phyloP scores from a whole-genome alignment of 2,329 filamentous ascomycete species.

The Colletotrichum sp. region DNA sequence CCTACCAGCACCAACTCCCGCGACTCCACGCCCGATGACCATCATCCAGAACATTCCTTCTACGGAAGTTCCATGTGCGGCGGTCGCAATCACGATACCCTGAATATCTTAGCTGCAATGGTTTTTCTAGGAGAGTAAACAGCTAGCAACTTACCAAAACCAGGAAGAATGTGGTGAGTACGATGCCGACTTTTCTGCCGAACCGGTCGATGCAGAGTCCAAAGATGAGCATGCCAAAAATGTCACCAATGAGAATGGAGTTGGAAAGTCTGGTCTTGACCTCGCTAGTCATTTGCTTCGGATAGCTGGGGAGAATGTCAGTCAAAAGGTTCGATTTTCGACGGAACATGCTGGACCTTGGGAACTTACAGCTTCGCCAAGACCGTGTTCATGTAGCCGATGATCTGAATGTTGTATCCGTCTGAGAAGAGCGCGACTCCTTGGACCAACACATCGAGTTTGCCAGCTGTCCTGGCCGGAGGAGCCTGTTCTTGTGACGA shows the following conservation, averaged over 20 bases:
- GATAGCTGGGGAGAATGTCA: slow-evolving; percentile 13
- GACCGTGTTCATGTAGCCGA: slow-evolving; percentile 36
- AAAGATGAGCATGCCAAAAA: slow-evolving; percentile 44
- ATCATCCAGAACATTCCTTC: slow-evolving; percentile 56
- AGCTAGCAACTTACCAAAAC: slow-evolving; percentile 29
- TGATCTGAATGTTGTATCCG: slow-evolving; percentile 38
- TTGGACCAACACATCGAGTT: slow-evolving; percentile 27
- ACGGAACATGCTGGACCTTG: no score
- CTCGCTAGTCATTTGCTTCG: slow-evolving; percentile 31
- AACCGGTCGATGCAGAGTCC: slow-evolving; percentile 49
- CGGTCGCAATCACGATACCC: slow-evolving; percentile 48
- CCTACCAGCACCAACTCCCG: slow-evolving; percentile 49
- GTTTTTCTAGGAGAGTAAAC: no score
- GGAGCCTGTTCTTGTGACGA: background rate
- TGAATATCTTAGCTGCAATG: no score
- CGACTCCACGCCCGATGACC: slow-evolving; percentile 50
- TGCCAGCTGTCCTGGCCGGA: background rate
- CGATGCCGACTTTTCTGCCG: slow-evolving; percentile 49
- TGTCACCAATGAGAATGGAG: slow-evolving; percentile 43
- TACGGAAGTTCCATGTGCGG: slow-evolving; percentile 44
- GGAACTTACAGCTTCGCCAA: slow-evolving; percentile 30
- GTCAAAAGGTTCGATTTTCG: background rate
- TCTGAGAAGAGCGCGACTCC: slow-evolving; percentile 36
- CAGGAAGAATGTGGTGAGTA: slow-evolving; percentile 50
- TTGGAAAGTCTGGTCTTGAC: slow-evolving; percentile 44